phyloP scores from a whole-genome alignment of 345 rosid species.

The Psidium friedrichsthalianum region DNA sequence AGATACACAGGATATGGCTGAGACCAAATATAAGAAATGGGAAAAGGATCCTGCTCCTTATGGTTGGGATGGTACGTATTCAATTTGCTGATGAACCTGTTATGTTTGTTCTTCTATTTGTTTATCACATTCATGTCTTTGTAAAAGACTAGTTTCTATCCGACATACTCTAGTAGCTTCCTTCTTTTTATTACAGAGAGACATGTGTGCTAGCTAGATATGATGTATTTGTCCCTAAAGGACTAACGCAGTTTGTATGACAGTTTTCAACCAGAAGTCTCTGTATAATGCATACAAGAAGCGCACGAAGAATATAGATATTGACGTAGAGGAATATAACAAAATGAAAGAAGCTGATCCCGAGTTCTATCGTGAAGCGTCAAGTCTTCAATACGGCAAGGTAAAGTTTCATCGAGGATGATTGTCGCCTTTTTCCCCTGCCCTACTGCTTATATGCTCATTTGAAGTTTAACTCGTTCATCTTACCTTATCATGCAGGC shows the following conservation, averaged over 20 bases:
- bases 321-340: constrained; percentile 79
- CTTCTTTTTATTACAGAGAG: neutral
- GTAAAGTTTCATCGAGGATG: constrained; percentile 14
- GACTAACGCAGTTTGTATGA: neutral
- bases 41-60: constrained; percentile 88
- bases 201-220: neutral
- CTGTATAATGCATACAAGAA: constrained; percentile 84
- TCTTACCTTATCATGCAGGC: constrained; percentile 36
- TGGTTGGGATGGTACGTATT: constrained; percentile 88
- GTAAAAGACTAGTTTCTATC: neutral
- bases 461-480: neutral
- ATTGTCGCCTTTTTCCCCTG: neutral
- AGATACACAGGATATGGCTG: constrained; percentile 88
- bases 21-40: constrained; percentile 90
- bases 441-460: neutral
- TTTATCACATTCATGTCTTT: neutral
- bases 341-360: constrained; percentile 97
- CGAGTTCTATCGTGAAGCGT: constrained; percentile 92
- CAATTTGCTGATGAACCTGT: neutral
- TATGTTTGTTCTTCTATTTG: neutral
- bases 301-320: constrained; percentile 60
- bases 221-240: neutral
- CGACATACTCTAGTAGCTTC: neutral
- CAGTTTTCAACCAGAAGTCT: constrained; percentile 88
- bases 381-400: constrained; percentile 91